Evolutionary conservation across 2,329 filamentous ascomycete species (phyloP).

Genomic region (Ophiostoma sp.): DNA sequence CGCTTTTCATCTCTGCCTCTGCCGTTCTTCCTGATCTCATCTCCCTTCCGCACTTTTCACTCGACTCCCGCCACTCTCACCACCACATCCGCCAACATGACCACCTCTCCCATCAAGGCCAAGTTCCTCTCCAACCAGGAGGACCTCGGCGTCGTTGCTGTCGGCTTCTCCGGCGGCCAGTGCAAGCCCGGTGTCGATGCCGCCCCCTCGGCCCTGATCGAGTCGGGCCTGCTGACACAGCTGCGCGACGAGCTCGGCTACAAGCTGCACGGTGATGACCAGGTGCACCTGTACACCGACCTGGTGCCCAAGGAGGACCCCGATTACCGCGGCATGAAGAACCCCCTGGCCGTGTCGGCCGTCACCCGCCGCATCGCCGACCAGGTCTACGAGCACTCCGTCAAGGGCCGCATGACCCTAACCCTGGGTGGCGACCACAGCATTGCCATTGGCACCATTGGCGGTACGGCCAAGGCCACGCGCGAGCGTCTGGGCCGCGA

Average conservation of each 20-base stretch:
- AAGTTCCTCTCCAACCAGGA: conserved; percentile 76
- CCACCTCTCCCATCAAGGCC: conserved; percentile 50
- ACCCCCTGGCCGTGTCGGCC: conserved; percentile 76
- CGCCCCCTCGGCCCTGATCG: conserved; percentile 81
- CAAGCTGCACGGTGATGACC: conserved; percentile 75
- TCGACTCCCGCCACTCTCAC: not conserved
- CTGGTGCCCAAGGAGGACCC: conserved; percentile 68
- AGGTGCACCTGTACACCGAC: conserved; percentile 76
- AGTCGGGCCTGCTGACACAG: conserved; percentile 78
- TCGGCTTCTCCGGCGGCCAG: conserved; percentile 95
- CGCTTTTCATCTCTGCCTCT: not conserved
- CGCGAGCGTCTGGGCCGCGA: conserved; percentile 72
- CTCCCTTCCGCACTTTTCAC: not conserved
- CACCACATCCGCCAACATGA: conserved; percentile 36
- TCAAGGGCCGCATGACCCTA: conserved; percentile 76
- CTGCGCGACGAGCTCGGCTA: conserved; percentile 82
- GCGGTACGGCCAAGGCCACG: conserved; percentile 78
- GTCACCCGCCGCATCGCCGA: conserved; percentile 74
- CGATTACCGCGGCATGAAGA: conserved; percentile 88
- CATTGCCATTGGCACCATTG: conserved; percentile 90
- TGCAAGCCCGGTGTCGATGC: conserved; percentile 89
- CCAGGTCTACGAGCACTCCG: conserved; percentile 84
- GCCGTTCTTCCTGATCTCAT: not conserved
- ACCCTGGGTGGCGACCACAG: conserved; percentile 95
- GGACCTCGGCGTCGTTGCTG: conserved; percentile 85